phyloP scores from a whole-genome alignment of 2,329 filamentous ascomycete species.

The Ophiostoma sp. region DNA sequence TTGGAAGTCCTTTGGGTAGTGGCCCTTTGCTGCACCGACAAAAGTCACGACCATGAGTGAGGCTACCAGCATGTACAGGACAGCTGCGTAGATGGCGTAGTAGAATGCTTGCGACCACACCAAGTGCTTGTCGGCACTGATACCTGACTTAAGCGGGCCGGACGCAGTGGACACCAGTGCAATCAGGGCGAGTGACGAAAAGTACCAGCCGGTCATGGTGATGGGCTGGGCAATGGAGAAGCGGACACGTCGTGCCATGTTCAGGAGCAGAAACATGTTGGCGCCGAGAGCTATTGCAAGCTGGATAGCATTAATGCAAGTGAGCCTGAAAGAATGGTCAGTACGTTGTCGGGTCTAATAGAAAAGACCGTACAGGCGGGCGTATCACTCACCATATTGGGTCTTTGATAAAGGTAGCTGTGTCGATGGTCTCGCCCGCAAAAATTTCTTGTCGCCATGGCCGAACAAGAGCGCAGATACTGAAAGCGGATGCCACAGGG shows the following conservation, averaged over 20 bases:
- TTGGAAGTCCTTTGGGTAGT: slow-evolving; percentile 76
- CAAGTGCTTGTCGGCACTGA: slow-evolving; percentile 50
- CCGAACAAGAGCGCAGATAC: slow-evolving; percentile 79
- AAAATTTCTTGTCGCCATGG: slow-evolving; percentile 68
- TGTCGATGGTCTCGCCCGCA: slow-evolving; percentile 48
- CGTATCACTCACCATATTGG: slow-evolving; percentile 61
- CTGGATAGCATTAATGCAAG: slow-evolving; percentile 74
- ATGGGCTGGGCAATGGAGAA: slow-evolving; percentile 81
- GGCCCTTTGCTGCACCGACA: slow-evolving; percentile 66
- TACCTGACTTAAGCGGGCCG: slow-evolving; percentile 50
- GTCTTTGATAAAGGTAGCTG: slow-evolving; percentile 60
- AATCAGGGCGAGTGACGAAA: slow-evolving; percentile 64
- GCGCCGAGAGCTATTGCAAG: slow-evolving; percentile 73
- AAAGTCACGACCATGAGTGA: slow-evolving; percentile 78
- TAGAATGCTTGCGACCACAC: slow-evolving; percentile 80
- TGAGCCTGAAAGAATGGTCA: slow-evolving; percentile 47
- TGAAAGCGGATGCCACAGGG: slow-evolving; percentile 84
- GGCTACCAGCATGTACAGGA: slow-evolving; percentile 76
- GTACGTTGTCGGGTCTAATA: not conserved
- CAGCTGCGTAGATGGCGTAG: slow-evolving; percentile 78
- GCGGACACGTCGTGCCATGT: slow-evolving; percentile 77
- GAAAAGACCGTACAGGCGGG: not conserved
- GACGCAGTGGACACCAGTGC: slow-evolving; percentile 66
- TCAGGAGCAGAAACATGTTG: slow-evolving; percentile 80
- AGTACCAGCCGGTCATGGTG: slow-evolving; percentile 78